These are phyloP conservation scores for Emergomyces africanus DNA, from an alignment of 2,329 filamentous ascomycete genomes.

Conservation along the genomic window DNA sequence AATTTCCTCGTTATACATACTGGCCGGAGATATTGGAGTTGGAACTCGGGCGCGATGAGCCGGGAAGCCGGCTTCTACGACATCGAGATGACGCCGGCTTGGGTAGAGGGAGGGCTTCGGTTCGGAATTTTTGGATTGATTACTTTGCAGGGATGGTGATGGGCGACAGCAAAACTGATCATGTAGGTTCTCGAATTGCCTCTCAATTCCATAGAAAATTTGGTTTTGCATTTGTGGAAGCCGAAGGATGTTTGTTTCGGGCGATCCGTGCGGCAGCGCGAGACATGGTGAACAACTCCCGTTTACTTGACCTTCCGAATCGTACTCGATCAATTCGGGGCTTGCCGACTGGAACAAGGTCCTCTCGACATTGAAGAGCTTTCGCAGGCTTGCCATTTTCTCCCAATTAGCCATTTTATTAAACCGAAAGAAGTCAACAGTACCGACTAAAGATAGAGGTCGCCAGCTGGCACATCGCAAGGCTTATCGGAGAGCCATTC, in stretches of 20 bases:
- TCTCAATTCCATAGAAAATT: slow-evolving; percentile 27
- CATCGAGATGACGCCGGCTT: slow-evolving; percentile 26
- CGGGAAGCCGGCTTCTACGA: slow-evolving; percentile 28
- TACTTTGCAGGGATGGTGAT: slow-evolving; percentile 15
- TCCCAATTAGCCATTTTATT: slow-evolving; percentile 7
- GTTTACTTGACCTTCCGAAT: slow-evolving; percentile 1
- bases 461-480: background rate
- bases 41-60: slow-evolving; percentile 19
- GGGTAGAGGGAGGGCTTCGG: slow-evolving; percentile 7
- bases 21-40: slow-evolving; percentile 19
- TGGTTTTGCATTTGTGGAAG: slow-evolving; percentile 16
- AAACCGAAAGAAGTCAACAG: background rate
- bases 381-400: slow-evolving; percentile 15
- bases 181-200: slow-evolving; percentile 28
- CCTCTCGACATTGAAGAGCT: slow-evolving; percentile 8
- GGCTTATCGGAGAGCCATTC: background rate
- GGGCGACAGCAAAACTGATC: slow-evolving; percentile 21
- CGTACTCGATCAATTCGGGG: background rate
- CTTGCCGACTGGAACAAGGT: slow-evolving; percentile 5
- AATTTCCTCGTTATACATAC: slow-evolving; percentile 31
- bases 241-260: slow-evolving; percentile 7
- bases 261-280: background rate
- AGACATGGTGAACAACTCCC: background rate
- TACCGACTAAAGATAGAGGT: background rate
- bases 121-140: slow-evolving; percentile 12